Conservation (phyloP, 2,329 filamentous ascomycete genomes). For the Nemania sp. region DNA sequence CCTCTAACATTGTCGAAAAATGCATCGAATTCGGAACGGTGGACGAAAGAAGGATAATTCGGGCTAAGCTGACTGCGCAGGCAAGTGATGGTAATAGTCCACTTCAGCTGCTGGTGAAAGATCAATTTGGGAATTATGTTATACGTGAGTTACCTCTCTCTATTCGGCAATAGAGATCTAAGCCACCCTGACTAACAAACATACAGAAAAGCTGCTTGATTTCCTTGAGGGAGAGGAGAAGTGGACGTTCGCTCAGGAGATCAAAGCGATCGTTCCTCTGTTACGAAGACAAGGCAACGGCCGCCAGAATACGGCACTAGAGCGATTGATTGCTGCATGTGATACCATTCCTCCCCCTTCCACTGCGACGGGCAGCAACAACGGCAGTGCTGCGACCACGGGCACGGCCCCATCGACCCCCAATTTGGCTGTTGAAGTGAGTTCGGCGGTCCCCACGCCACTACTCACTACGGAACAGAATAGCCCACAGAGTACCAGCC, state of each 20-base stretch:
- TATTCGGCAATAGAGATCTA: not conserved
- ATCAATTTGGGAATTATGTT: slow-evolving; percentile 95
- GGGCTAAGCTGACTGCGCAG: slow-evolving; percentile 61
- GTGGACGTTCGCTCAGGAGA: slow-evolving; percentile 55
- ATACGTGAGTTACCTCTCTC: slow-evolving; percentile 71
- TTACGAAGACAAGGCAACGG: slow-evolving; percentile 67
- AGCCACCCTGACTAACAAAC: slow-evolving; percentile 34
- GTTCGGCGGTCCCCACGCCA: slow-evolving; percentile 64
- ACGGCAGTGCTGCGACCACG: slow-evolving; percentile 10
- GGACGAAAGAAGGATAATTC: slow-evolving; percentile 71
- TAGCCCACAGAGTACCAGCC: slow-evolving; percentile 67
- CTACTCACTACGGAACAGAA: slow-evolving; percentile 69
- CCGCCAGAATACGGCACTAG: slow-evolving; percentile 68
- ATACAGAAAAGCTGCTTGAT: slow-evolving; percentile 75
- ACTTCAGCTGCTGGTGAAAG: slow-evolving; percentile 79
- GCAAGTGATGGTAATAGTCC: slow-evolving; percentile 68
- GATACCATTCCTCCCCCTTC: slow-evolving; percentile 8
- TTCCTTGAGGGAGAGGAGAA: slow-evolving; percentile 63
- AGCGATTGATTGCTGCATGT: slow-evolving; percentile 52
- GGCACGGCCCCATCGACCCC: slow-evolving; percentile 37
- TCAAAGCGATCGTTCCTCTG: slow-evolving; percentile 63
- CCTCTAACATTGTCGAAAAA: slow-evolving; percentile 96
- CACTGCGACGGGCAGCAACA: not conserved
- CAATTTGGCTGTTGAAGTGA: slow-evolving; percentile 49
- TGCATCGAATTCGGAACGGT: slow-evolving; percentile 75